phyloP scores from a whole-genome alignment of 2,329 filamentous ascomycete species.

The Aaosphaeria arxii region DNA sequence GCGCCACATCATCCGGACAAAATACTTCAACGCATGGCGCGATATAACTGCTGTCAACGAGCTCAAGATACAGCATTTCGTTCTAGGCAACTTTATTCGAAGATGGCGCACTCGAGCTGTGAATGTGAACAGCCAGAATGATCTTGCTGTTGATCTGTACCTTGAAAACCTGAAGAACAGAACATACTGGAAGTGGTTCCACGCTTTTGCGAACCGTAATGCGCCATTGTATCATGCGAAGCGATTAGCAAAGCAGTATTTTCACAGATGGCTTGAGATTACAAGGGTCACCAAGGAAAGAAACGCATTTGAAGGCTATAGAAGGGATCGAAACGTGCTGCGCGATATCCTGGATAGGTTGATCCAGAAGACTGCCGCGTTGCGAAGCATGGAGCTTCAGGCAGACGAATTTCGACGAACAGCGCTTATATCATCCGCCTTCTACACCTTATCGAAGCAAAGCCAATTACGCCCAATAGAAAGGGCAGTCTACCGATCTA shows the following conservation, averaged over 20 bases:
- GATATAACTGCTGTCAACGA: conserved; percentile 63
- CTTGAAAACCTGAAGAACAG: conserved; percentile 31
- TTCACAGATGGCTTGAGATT: conserved; percentile 27
- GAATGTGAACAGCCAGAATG: conserved; percentile 33
- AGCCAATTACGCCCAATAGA: conserved; percentile 39
- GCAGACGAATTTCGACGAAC: conserved; percentile 31
- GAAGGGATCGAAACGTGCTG: conserved; percentile 19
- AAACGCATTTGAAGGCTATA: conserved; percentile 18
- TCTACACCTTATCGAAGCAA: conserved; percentile 33
- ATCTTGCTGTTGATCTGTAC: conserved; percentile 26
- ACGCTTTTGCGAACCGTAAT: conserved; percentile 31
- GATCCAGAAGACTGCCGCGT: conserved; percentile 13
- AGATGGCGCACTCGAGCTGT: conserved; percentile 50
- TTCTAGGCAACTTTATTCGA: conserved; percentile 53
- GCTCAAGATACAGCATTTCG: conserved; percentile 50
- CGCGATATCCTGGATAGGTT: conserved; percentile 21
- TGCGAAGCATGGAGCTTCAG: conserved; percentile 31
- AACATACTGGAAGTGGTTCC: conserved; percentile 36
- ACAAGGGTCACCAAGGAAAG: conserved; percentile 22
- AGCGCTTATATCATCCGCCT: conserved; percentile 16
- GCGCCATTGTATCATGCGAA: conserved; percentile 32
- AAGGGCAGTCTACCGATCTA: conserved; percentile 20
- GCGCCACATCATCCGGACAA: conserved; percentile 66
- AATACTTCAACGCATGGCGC: conserved; percentile 68
- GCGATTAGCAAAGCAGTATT: conserved; percentile 19